Evolutionary conservation across 2,329 filamentous ascomycete genomes (phyloP), one percentile per base, ranked within the genome.

Genomic region (Dothiorella sarmentorum): DNA sequence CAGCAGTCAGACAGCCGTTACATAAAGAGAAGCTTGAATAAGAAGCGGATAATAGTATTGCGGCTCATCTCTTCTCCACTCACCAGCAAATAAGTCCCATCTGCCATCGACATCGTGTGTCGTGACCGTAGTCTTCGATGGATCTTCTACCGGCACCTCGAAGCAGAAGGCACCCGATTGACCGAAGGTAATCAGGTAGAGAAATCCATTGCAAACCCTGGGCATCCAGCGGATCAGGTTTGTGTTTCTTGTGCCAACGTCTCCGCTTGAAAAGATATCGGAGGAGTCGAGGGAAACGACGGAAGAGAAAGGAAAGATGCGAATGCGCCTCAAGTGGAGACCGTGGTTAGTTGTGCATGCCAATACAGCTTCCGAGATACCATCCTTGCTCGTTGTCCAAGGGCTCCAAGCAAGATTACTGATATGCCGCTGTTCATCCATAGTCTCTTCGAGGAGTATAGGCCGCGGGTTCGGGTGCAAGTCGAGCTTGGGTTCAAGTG

Each of bases 1-100:
- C 45, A 53, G 44, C 24, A 38, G 33, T 40, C 29, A 40, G 58
- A 43, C 26, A 35, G 20, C 26, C 13, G 7, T n/a, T n/a, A 40
- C 55, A 40, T n/a, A 42, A 15, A 35, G 18, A 7, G 26, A 20
- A n/a, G 18, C 26, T 18, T 31, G 26, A 7, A 9, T 31, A 22
- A 52, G 18, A 18, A 22, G n/a, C 18, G 15, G 9, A 10, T 17
- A 26, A 7, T 51, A 3, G 29, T 35, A 9, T 10, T 27, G 24
- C 17, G 9, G 24, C 13, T 44, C 15, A 20, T 11, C n/a, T 11
- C 27, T 20, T 10, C 11, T 13, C 15, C 20, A 59, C 49, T 59
- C 61, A 67, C 72, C 73, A 11, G 75, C 70, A 3, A 75, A 61
- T 9, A 67, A 60, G 57, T 78, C 75, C 74, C 75, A 77, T n/a